Evolutionary conservation across 2,329 filamentous ascomycete species (phyloP).

Genomic region (Xylaria sp.): DNA sequence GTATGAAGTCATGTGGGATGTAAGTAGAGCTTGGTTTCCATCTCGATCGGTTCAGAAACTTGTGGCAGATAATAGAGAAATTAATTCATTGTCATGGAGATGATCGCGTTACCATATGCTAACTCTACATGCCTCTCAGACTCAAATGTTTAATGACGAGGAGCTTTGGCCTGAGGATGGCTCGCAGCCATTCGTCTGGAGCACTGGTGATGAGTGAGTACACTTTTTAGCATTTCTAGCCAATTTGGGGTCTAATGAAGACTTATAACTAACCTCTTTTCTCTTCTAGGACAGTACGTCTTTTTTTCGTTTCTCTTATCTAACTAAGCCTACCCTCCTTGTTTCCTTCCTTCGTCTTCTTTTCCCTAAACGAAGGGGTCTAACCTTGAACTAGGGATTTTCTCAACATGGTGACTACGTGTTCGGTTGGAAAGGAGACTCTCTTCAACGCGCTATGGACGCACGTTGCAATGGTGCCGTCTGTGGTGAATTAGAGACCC

Average conservation of each 20-base stretch:
- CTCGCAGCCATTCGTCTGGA: conserved; percentile 49
- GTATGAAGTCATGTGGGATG: conserved; percentile 66
- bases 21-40: conserved; percentile 38
- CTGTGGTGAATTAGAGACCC: conserved; percentile 43
- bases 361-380: neutral
- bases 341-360: too few relatives aligned
- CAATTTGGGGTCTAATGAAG: too few relatives aligned
- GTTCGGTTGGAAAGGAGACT: conserved; percentile 56
- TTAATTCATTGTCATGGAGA: neutral
- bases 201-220: conserved; percentile 42
- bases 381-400: conserved; percentile 39
- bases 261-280: too few relatives aligned
- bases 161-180: conserved; percentile 45
- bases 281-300: too few relatives aligned
- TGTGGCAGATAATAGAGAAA: neutral
- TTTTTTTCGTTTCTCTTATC: too few relatives aligned
- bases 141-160: conserved; percentile 45
- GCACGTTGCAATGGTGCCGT: conserved; percentile 51
- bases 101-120: neutral
- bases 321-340: too few relatives aligned
- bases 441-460: conserved; percentile 56
- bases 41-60: neutral
- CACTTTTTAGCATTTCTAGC: neutral
- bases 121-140: conserved; percentile 28
- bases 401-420: conserved; percentile 55